Evolutionary conservation across 2,329 filamentous ascomycete species (phyloP).

Genomic region (Cytospora schulzeri): DNA sequence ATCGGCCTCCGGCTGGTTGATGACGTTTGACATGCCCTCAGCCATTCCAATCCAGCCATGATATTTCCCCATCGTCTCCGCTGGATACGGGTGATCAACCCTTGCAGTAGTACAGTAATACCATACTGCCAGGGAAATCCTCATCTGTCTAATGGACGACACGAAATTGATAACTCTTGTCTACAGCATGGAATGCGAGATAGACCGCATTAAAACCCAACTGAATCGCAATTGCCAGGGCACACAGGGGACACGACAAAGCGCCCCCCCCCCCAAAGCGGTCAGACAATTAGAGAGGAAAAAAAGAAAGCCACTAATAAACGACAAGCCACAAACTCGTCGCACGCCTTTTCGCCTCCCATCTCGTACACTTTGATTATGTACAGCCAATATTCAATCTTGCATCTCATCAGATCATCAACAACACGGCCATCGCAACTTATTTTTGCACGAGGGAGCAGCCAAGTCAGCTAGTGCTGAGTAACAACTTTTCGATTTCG

Average conservation of each 20-base stretch:
- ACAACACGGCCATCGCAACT: conserved; percentile 6
- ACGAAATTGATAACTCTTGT: background rate
- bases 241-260: no score
- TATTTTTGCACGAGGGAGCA: background rate
- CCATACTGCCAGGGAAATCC: conserved; percentile 7
- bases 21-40: conserved; percentile 19
- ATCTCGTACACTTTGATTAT: conserved; percentile 13
- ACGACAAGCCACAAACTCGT: conserved; percentile 11
- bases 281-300: background rate
- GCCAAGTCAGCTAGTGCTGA: conserved; percentile 14
- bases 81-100: background rate
- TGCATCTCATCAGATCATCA: background rate
- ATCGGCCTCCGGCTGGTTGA: conserved; percentile 1
- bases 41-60: conserved; percentile 20
- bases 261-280: no score
- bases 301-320: background rate
- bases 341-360: background rate
- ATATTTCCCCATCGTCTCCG: background rate
- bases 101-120: background rate
- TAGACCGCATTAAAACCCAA: background rate
- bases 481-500: background rate
- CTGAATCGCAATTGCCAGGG: background rate
- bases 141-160: conserved; percentile 8
- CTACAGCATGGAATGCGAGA: background rate
- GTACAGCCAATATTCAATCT: background rate